Conservation (phyloP, 164 flowering plant species). For the Chimonanthus salicifolius region DNA sequence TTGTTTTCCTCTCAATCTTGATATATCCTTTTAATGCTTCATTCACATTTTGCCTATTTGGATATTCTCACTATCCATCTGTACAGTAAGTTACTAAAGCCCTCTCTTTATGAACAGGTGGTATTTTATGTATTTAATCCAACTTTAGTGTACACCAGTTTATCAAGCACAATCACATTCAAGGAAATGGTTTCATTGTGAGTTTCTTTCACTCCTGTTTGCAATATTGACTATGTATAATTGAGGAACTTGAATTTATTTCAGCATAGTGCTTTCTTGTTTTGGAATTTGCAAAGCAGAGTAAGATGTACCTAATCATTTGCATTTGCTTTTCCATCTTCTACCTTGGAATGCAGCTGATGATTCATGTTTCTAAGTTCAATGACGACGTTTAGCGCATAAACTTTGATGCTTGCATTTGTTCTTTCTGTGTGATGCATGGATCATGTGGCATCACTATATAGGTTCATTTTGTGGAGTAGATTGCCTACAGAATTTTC, state of each 20-base stretch:
- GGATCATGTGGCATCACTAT: neutral
- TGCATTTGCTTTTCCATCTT: no score
- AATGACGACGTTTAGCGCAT: no score
- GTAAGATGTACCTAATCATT: no score
- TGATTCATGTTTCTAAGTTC: no score
- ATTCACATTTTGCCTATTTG: neutral
- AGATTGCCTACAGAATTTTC: neutral
- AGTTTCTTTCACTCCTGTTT: conserved; percentile 22
- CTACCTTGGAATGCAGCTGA: no score
- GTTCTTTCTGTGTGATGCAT: neutral
- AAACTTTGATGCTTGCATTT: neutral
- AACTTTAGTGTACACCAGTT: conserved; percentile 48
- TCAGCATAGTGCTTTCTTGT: neutral
- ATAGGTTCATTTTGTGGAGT: neutral
- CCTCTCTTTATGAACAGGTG: conserved; percentile 36
- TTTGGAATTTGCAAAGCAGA: no score
- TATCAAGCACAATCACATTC: conserved; percentile 53
- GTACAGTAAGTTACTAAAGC: neutral
- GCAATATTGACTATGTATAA: neutral
- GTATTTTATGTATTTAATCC: conserved; percentile 73
- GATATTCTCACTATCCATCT: neutral
- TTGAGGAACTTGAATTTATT: neutral
- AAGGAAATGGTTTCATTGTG: conserved; percentile 50
- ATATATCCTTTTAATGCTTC: neutral
- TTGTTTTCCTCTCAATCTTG: neutral